These are phyloP conservation scores for Ascoidea asiatica DNA, from an alignment of 805 yeast species.

Conservation along the genomic window DNA sequence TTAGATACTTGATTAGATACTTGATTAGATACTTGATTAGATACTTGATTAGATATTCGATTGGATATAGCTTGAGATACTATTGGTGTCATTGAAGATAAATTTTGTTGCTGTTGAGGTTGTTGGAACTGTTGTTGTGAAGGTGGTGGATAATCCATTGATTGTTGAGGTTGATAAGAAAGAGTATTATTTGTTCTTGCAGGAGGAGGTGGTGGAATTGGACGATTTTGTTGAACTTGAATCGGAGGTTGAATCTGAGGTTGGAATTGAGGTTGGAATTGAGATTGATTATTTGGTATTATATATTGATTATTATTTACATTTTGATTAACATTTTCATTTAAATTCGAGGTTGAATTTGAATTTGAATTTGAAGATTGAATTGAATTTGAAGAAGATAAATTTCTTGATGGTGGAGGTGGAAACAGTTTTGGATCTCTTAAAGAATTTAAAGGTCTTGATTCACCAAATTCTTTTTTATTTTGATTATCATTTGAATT, in stretches of 20 bases:
- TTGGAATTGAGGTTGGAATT: conserved; percentile 1
- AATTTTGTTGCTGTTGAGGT: neutral
- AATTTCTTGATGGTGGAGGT: neutral
- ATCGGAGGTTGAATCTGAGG: conserved; percentile 3
- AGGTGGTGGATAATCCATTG: conserved; percentile 13
- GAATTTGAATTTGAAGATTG: neutral
- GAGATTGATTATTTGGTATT: no score
- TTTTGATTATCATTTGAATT: no score
- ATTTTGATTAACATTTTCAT: no score
- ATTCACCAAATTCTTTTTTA: no score
- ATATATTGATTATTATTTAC: no score
- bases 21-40: neutral
- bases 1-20: no score
- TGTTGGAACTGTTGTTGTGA: conserved; percentile 3
- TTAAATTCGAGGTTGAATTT: neutral
- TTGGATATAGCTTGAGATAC: neutral
- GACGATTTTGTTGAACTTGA: conserved; percentile 6
- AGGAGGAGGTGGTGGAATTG: neutral
- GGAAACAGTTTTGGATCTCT: neutral
- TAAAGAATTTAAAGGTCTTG: neutral
- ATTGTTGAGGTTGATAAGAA: conserved; percentile 2
- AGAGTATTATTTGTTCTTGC: no score
- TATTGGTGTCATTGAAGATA: neutral
- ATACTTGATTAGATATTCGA: neutral
- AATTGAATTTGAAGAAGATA: neutral